These are phyloP conservation scores for Blastomyces emzantsi DNA, from an alignment of 2,329 filamentous ascomycete genomes.

Conservation along the genomic window DNA sequence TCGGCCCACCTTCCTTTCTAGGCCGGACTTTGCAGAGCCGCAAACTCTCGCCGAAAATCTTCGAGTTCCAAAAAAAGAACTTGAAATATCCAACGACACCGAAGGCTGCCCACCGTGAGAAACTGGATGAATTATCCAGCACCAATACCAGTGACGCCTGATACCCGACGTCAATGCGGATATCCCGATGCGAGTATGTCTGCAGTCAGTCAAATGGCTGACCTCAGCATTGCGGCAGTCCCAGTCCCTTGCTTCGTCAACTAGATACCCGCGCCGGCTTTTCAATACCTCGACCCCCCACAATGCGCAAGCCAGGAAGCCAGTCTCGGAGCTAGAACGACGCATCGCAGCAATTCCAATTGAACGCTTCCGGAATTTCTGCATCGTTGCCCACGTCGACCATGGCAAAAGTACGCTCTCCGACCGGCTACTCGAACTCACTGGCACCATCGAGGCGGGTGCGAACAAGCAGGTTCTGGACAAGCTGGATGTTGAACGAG, in stretches of 20 bases:
- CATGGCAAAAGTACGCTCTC: slow-evolving; percentile 97
- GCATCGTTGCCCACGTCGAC: slow-evolving; percentile 97
- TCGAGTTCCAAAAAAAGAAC: background rate
- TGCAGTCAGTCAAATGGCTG: slow-evolving; percentile 40
- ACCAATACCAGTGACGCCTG: slow-evolving; percentile 1
- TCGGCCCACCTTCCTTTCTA: background rate
- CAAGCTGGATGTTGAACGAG: slow-evolving; percentile 91
- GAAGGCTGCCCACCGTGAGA: slow-evolving; percentile 6
- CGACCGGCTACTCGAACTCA: slow-evolving; percentile 85
- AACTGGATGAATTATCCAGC: background rate
- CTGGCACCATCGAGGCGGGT: slow-evolving; percentile 80
- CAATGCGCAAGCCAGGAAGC: slow-evolving; percentile 19
- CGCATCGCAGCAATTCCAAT: slow-evolving; percentile 46
- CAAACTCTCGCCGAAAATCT: background rate
- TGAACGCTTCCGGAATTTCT: slow-evolving; percentile 73
- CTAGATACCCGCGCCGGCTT: slow-evolving; percentile 17
- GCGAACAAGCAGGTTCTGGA: slow-evolving; percentile 93
- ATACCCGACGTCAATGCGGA: slow-evolving; percentile 17
- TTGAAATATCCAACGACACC: background rate
- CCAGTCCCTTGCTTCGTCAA: slow-evolving; percentile 18
- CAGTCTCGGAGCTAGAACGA: slow-evolving; percentile 47
- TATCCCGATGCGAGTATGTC: slow-evolving; percentile 40
- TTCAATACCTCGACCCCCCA: slow-evolving; percentile 24
- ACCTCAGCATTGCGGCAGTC: slow-evolving; percentile 31
- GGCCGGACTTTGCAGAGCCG: background rate